These are phyloP conservation scores for Fusarium setosum DNA, from an alignment of 2,329 filamentous ascomycete genomes.

Conservation along the genomic window DNA sequence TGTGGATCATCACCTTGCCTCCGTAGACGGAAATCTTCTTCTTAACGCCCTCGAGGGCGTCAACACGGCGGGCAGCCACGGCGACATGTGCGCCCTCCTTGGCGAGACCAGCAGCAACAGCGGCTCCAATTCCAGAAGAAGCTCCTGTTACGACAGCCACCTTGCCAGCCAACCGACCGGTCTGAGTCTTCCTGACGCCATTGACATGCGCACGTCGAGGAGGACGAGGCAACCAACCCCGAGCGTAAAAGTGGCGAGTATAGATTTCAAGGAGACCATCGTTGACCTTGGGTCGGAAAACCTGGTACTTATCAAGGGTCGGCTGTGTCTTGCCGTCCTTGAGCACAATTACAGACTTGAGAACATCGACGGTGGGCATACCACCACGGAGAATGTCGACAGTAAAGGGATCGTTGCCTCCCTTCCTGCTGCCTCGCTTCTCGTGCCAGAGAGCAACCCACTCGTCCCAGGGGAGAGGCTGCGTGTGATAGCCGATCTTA, in stretches of 20 bases:
- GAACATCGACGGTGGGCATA: conserved; percentile 80
- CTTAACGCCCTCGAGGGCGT: conserved; percentile 76
- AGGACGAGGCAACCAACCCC: conserved; percentile 78
- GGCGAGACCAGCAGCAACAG: conserved; percentile 76
- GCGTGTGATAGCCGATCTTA: conserved; percentile 77
- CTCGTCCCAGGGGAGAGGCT: conserved; percentile 74
- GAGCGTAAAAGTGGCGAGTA: conserved; percentile 81
- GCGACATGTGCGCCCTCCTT: conserved; percentile 78
- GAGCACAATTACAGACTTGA: conserved; percentile 78
- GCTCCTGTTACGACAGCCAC: conserved; percentile 84
- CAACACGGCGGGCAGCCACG: conserved; percentile 76
- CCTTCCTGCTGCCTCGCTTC: conserved; percentile 72
- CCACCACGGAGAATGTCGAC: conserved; percentile 83
- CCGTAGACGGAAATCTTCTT: conserved; percentile 65
- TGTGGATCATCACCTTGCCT: conserved; percentile 74
- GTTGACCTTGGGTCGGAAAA: conserved; percentile 77
- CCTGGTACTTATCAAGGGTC: conserved; percentile 60
- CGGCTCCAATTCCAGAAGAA: conserved; percentile 83
- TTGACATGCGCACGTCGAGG: conserved; percentile 61
- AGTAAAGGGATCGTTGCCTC: conserved; percentile 78
- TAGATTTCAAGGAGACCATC: conserved; percentile 79
- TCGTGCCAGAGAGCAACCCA: conserved; percentile 82
- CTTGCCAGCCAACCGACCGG: conserved; percentile 72
- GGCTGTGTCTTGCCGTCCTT: conserved; percentile 76
- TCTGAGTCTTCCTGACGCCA: conserved; percentile 42